A percentile compares a stretch with the other conserved stretches of the same genome.
phyloP scores from a whole-genome alignment of 192 early-diverging fungal genomes.

The Coemansia aciculifera region DNA sequence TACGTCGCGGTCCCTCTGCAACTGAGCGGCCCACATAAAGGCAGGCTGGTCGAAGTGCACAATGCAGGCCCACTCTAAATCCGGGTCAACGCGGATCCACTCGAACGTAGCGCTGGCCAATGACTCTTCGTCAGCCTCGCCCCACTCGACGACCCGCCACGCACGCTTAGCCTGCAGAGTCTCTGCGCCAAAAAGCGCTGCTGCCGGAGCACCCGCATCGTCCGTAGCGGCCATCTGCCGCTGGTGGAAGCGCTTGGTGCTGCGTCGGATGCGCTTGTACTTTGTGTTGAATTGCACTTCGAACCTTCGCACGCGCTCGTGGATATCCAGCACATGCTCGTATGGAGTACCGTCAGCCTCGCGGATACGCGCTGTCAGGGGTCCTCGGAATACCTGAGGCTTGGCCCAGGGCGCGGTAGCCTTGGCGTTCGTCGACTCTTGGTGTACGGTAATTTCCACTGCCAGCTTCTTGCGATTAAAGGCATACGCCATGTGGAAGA shows the following conservation, averaged over 20 bases:
- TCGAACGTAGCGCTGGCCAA: constrained; percentile 73
- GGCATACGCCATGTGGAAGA: constrained; percentile 75
- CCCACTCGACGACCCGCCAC: constrained; percentile 77
- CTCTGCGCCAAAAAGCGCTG: constrained; percentile 56
- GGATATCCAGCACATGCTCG: constrained; percentile 81
- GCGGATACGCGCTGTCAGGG: constrained; percentile 72
- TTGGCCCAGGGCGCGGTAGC: constrained; percentile 50
- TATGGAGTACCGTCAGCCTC: constrained; percentile 84
- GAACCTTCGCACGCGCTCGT: constrained; percentile 69
- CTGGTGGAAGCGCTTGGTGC: constrained; percentile 70
- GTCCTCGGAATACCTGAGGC: constrained; percentile 58
- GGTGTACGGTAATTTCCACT: constrained; percentile 84
- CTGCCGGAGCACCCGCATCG: constrained; percentile 32
- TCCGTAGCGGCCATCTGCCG: constrained; percentile 64
- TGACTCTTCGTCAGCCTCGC: constrained; percentile 74
- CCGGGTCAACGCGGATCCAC: constrained; percentile 95
- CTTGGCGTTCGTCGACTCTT: constrained; percentile 64
- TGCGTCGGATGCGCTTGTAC: constrained; percentile 92
- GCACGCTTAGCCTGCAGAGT: constrained; percentile 64
- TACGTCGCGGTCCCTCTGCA: constrained; percentile 88
- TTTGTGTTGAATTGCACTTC: constrained; percentile 97
- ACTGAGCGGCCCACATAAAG: constrained; percentile 94
- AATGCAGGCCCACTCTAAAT: constrained; percentile 89
- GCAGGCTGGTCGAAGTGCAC: constrained; percentile 85
- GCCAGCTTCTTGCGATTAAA: constrained; percentile 97